Evolutionary conservation across 1,284 basidiomycete genomes (phyloP), one percentile per base, ranked within the genome.

Genomic region (Melampsora larici-populina): DNA sequence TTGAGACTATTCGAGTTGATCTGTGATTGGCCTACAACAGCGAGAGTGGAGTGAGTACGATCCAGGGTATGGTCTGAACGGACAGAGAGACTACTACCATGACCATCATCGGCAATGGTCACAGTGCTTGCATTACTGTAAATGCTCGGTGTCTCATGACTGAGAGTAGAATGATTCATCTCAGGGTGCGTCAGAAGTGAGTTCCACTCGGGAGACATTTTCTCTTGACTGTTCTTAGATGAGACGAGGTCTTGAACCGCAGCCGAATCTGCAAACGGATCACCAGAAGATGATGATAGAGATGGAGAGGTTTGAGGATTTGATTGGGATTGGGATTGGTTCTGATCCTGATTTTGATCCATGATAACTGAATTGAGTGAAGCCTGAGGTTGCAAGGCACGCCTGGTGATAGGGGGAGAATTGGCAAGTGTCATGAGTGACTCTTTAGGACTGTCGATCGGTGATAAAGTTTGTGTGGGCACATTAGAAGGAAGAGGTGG

Each of bases 201-300:
- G 13, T 43, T 43, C 40, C 40, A 43, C 40, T 43, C 7, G 6
- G 11, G 7, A 7, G 40, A 43, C 11, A 43, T 1, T 43, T 43
- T 43, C 5, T 43, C 40, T 13, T 9, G 40, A 43, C 40, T 43
- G 40, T 13, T 43, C 11, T 29, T 58, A 7, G 55, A 24, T 55
- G 51, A 58, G 18, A n/a, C 7, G 1, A 58, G 21, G 55, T 24
- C 55, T 58, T n/a, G n/a, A 11, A 58, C 55, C 1, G 55, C 55
- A 64, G 62, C 62, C n/a, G 62, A 64, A 36, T 64, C 62, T 21
- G 26, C 33, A 36, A 64, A 64, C 33, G 62, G 62, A 21, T 64
- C 33, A 11, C 33, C 29, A 33, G 26, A 21, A 31, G 62, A 31
- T 43, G 40, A 43, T 43, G 40, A 43, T 43, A 11, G 6, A 43